Evolutionary conservation across 2,329 filamentous ascomycete genomes (phyloP).

Genomic region (Fusarium dlaminii): DNA sequence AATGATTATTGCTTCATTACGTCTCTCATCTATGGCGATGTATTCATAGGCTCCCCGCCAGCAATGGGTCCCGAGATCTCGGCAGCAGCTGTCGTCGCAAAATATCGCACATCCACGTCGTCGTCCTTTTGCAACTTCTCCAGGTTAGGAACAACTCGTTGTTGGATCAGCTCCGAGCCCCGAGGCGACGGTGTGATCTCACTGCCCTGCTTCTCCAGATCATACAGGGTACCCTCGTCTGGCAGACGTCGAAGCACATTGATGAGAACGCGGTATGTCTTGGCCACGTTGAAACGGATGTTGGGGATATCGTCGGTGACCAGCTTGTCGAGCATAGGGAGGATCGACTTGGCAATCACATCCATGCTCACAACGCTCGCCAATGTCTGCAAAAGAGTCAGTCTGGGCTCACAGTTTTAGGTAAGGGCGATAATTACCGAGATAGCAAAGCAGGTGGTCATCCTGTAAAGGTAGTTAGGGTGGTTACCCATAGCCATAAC

Average conservation of each 20-base stretch:
- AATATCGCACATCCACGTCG: conserved; percentile 98
- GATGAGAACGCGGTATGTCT: conserved; percentile 92
- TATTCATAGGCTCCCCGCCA: conserved; percentile 70
- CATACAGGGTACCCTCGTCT: conserved; percentile 84
- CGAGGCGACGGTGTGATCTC: conserved; percentile 72
- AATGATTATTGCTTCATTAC: conserved; percentile 66
- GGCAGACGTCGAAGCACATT: conserved; percentile 92
- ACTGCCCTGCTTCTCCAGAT: conserved; percentile 80
- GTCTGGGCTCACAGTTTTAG: conserved; percentile 7
- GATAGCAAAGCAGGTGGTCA: conserved; percentile 99
- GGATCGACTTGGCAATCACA: conserved; percentile 90
- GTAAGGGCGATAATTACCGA: conserved; percentile 72
- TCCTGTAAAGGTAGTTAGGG: conserved; percentile 98
- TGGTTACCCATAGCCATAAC: conserved; percentile 98
- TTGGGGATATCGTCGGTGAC: conserved; percentile 96
- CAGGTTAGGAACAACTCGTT: conserved; percentile 86
- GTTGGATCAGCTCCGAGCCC: conserved; percentile 82
- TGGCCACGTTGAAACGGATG: conserved; percentile 99
- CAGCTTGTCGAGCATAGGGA: conserved; percentile 96
- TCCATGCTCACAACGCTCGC: conserved; percentile 91
- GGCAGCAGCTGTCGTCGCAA: conserved; percentile 88
- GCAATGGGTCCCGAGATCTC: conserved; percentile 57
- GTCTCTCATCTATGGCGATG: conserved; percentile 67
- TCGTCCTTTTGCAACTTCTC: conserved; percentile 97
- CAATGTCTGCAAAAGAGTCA: conserved; percentile 73